Percentiles rank a stretch among this genome's conserved stretches.
phyloP scores from a whole-genome alignment of 208 protist species.

The Histomonas meleagridis region DNA sequence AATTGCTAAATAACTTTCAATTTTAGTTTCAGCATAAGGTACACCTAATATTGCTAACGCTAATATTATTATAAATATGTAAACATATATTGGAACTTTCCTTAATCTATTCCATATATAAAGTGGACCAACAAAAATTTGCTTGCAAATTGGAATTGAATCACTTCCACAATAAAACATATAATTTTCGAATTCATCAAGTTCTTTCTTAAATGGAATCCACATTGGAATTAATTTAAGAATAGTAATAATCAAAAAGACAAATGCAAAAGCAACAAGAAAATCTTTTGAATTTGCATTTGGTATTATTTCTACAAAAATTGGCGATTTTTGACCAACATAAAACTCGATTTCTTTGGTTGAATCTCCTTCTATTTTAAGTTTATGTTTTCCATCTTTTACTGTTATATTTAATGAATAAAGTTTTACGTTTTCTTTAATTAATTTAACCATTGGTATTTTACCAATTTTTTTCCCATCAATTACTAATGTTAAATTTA shows the following conservation, averaged over 20 bases:
- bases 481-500: background rate
- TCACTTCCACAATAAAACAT: too few species aligned
- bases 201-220: background rate
- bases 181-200: background rate
- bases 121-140: background rate
- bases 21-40: background rate
- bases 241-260: too few species aligned
- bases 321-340: background rate
- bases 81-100: background rate
- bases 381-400: background rate
- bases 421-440: background rate
- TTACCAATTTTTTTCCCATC: background rate
- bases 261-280: background rate
- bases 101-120: background rate
- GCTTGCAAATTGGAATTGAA: too few species aligned
- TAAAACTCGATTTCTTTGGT: background rate
- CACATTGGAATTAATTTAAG: background rate
- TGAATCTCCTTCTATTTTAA: background rate
- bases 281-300: too few species aligned
- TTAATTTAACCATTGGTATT: background rate
- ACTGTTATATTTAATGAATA: background rate
- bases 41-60: background rate
- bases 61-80: background rate
- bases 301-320: background rate
- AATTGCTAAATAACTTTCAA: background rate